These are phyloP conservation scores for Cladosporium colombiae DNA, from an alignment of 2,329 filamentous ascomycete genomes.

Conservation along the genomic window DNA sequence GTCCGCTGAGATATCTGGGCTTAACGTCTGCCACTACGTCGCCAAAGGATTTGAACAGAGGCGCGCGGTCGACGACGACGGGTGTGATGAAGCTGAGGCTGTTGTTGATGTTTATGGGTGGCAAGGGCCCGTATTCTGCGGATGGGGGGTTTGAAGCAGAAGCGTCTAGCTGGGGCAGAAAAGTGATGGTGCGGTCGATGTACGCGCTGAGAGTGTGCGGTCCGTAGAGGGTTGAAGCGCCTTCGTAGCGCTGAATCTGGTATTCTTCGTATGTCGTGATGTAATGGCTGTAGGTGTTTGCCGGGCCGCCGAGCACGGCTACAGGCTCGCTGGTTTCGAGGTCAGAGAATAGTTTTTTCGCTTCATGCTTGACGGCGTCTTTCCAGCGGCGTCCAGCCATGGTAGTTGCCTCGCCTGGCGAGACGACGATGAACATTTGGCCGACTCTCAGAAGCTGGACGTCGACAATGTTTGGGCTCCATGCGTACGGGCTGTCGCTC, in stretches of 20 bases:
- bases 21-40: slow-evolving; percentile 59
- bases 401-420: slow-evolving; percentile 84
- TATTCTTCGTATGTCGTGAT: slow-evolving; percentile 80
- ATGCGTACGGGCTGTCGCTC: slow-evolving; percentile 74
- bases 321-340: slow-evolving; percentile 51
- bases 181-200: slow-evolving; percentile 78
- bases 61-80: slow-evolving; percentile 72
- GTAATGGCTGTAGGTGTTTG: slow-evolving; percentile 88
- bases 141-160: slow-evolving; percentile 37
- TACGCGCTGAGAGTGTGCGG: slow-evolving; percentile 80
- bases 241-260: slow-evolving; percentile 84
- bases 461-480: slow-evolving; percentile 90
- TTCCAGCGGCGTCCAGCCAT: slow-evolving; percentile 92
- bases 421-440: slow-evolving; percentile 79
- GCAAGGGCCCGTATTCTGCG: slow-evolving; percentile 55
- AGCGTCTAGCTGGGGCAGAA: slow-evolving; percentile 65
- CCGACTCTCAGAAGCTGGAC: slow-evolving; percentile 83
- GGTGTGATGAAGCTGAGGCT: slow-evolving; percentile 78
- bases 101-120: slow-evolving; percentile 75
- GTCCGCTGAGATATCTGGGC: slow-evolving; percentile 55
- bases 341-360: slow-evolving; percentile 28
- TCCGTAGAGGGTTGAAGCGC: slow-evolving; percentile 88
- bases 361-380: slow-evolving; percentile 63
- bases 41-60: slow-evolving; percentile 69
- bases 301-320: slow-evolving; percentile 85